Conservation (phyloP, 768 basidiomycete genomes). For the Agrocybe pediades region DNA sequence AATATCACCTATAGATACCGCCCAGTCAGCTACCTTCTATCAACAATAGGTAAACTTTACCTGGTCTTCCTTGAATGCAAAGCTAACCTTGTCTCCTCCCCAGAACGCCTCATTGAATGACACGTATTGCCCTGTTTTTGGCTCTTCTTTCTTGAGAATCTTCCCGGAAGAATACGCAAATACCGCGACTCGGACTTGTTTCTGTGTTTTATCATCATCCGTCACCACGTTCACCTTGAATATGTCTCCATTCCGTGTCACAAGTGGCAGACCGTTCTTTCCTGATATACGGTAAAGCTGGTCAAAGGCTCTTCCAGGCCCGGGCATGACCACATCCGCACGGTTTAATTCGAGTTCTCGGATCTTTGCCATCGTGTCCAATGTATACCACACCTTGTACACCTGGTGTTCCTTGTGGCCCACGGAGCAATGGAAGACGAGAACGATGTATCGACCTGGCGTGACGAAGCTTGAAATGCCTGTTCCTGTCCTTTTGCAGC, state of each 20-base stretch:
- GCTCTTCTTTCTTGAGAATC: constrained; percentile 7
- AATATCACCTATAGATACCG: constrained; percentile 6
- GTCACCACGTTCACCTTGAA: constrained; percentile 2
- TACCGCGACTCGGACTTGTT: neutral
- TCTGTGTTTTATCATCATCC: constrained; percentile 10
- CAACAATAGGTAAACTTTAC: neutral
- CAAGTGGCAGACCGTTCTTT: constrained; percentile 8
- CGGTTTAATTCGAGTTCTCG: constrained; percentile 3
- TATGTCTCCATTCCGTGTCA: constrained; percentile 13
- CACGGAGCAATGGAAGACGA: constrained; percentile 11
- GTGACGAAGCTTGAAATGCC: constrained; percentile 9
- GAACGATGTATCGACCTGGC: constrained; percentile 7
- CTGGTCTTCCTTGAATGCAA: constrained; percentile 2
- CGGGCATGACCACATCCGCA: constrained; percentile 1
- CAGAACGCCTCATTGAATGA: constrained; percentile 10
- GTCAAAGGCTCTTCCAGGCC: constrained; percentile 3
- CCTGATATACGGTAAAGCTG: constrained; percentile 2
- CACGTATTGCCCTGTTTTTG: constrained; percentile 3
- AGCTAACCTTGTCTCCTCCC: constrained; percentile 7
- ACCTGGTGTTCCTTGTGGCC: constrained; percentile 8
- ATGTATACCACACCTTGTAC: constrained; percentile 11
- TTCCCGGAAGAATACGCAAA: constrained; percentile 7
- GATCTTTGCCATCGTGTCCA: constrained; percentile 6
- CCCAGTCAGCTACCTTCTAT: neutral
- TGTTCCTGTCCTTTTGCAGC: constrained; percentile 6